These are phyloP conservation scores for Malassezia dermatis DNA, from an alignment of 1,284 basidiomycete species.

Conservation along the genomic window DNA sequence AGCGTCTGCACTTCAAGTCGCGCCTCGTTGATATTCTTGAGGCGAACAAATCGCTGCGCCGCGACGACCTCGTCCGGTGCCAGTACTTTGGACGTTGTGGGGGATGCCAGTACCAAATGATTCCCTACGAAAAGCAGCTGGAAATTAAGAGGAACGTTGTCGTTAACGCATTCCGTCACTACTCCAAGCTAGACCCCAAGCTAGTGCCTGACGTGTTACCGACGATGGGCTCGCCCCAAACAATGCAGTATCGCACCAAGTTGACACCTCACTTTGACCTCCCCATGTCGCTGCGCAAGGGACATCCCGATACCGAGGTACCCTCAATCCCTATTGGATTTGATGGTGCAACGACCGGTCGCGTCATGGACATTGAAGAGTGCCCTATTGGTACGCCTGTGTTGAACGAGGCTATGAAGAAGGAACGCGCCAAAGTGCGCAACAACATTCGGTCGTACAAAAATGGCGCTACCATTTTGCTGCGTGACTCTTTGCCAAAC, in stretches of 20 bases:
- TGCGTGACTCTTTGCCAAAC: slow-evolving; percentile 68
- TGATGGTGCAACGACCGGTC: slow-evolving; percentile 64
- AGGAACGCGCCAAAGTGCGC: slow-evolving; percentile 60
- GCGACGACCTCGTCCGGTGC: slow-evolving; percentile 33
- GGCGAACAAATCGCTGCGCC: slow-evolving; percentile 14
- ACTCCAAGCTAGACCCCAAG: slow-evolving; percentile 52
- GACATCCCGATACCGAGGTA: slow-evolving; percentile 47
- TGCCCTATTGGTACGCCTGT: slow-evolving; percentile 81
- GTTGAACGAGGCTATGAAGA: slow-evolving; percentile 62
- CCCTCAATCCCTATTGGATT: slow-evolving; percentile 76
- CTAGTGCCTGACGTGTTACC: slow-evolving; percentile 61
- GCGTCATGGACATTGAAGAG: slow-evolving; percentile 89
- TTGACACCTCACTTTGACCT: slow-evolving; percentile 92
- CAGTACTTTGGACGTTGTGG: slow-evolving; percentile 43
- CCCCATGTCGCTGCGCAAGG: slow-evolving; percentile 53
- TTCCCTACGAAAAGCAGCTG: slow-evolving; percentile 77
- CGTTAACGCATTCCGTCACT: slow-evolving; percentile 60
- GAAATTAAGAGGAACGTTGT: slow-evolving; percentile 76
- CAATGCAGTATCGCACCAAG: slow-evolving; percentile 90
- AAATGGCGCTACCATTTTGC: slow-evolving; percentile 76
- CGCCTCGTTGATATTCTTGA: slow-evolving; percentile 27
- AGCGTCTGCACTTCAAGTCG: slow-evolving; percentile 32
- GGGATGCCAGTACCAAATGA: slow-evolving; percentile 50
- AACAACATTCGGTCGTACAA: slow-evolving; percentile 72
- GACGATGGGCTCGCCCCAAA: slow-evolving; percentile 74